Percentiles rank a stretch among this genome's conserved stretches.
These are phyloP conservation scores for Debaryomyces castellii DNA, from an alignment of 805 yeast genomes.

Conservation along the genomic window DNA sequence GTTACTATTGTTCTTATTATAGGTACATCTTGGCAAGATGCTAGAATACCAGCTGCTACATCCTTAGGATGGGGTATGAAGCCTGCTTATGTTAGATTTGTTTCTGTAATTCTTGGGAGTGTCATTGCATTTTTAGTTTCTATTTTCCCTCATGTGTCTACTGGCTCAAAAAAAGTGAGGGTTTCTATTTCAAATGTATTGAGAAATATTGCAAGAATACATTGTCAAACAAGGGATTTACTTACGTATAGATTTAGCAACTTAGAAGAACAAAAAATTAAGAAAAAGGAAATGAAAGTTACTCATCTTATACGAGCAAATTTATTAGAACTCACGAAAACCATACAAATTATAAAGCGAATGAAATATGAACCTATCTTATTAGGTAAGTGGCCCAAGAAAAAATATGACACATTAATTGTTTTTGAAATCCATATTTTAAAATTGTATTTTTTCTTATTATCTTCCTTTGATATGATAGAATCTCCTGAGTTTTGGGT, in stretches of 20 bases:
- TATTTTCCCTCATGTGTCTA: constrained; percentile 28
- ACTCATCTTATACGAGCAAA: constrained; percentile 22
- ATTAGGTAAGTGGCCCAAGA: constrained; percentile 32
- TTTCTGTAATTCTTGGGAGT: constrained; percentile 29
- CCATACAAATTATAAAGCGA: constrained; percentile 19
- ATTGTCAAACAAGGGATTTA: constrained; percentile 19
- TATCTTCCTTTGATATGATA: constrained; percentile 22
- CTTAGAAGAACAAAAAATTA: constrained; percentile 20
- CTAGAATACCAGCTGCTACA: constrained; percentile 8
- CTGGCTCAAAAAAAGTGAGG: constrained; percentile 27
- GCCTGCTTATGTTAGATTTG: constrained; percentile 26
- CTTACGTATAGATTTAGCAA: not conserved
- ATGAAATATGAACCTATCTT: constrained; percentile 29
- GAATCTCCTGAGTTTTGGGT: constrained; percentile 28
- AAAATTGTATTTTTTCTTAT: constrained; percentile 25
- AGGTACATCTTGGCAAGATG: constrained; percentile 35
- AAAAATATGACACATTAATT: constrained; percentile 22
- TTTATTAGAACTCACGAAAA: constrained; percentile 15
- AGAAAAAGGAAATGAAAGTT: constrained; percentile 17
- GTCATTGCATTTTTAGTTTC: constrained; percentile 29
- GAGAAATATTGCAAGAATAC: constrained; percentile 25
- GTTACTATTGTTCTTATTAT: constrained; percentile 29
- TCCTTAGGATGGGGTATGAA: constrained; percentile 28
- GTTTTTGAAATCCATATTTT: constrained; percentile 21
- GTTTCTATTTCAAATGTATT: constrained; percentile 19